These are phyloP conservation scores for Pichia kluyveri DNA, from an alignment of 805 yeast genomes.

Conservation along the genomic window DNA sequence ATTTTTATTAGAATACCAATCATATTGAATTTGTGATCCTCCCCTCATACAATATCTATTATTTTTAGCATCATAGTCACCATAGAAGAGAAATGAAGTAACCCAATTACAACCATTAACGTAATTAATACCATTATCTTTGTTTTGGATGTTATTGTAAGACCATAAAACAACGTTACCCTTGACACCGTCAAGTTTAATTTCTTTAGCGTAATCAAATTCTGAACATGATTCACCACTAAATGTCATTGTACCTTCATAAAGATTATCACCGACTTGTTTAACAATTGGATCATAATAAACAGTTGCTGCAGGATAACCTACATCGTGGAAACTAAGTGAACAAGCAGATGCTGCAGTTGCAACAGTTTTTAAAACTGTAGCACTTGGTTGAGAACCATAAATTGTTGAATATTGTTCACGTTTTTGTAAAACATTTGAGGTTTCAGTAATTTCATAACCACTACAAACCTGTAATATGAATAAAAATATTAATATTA, in stretches of 20 bases:
- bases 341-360: constrained; percentile 1
- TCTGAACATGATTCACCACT: constrained; percentile 1
- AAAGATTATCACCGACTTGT: constrained; percentile 1
- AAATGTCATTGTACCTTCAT: constrained; percentile 12
- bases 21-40: constrained; percentile 22
- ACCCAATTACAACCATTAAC: constrained; percentile 20
- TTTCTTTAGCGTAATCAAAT: constrained; percentile 11
- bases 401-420: background rate
- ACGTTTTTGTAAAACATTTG: background rate
- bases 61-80: background rate
- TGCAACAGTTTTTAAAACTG: background rate
- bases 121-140: constrained; percentile 4
- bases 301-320: constrained; percentile 13
- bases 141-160: constrained; percentile 10
- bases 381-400: background rate
- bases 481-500: background rate
- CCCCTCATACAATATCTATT: constrained; percentile 10
- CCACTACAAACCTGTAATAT: background rate
- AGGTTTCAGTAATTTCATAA: background rate
- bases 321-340: background rate
- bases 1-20: constrained; percentile 10
- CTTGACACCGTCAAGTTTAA: constrained; percentile 19
- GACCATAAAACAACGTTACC: constrained; percentile 19
- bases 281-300: constrained; percentile 3
- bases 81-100: constrained; percentile 16